These are phyloP conservation scores for Leptomonas seymouri DNA, from an alignment of 208 protist genomes.

Conservation along the genomic window DNA sequence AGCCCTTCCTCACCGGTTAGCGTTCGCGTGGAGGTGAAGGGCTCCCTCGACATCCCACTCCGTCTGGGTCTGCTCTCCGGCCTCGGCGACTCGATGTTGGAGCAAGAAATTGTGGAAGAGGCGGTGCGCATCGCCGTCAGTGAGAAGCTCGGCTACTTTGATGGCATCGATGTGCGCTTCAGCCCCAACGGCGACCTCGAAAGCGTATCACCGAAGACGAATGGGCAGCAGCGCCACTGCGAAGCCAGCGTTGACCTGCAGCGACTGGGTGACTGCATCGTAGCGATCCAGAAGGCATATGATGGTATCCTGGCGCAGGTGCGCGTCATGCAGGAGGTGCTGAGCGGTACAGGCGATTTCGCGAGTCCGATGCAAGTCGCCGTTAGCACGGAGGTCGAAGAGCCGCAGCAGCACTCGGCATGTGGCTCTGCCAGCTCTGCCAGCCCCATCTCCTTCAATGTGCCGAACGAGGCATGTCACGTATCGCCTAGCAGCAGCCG, in stretches of 20 bases:
- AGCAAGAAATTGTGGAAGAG: conserved; percentile 72
- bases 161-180: conserved; percentile 44
- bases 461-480: neutral
- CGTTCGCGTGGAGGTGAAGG: conserved; percentile 57
- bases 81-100: conserved; percentile 59
- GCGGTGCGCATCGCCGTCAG: conserved; percentile 59
- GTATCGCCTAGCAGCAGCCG: neutral
- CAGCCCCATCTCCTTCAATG: neutral
- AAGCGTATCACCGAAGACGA: neutral
- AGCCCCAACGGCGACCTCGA: conserved; percentile 26
- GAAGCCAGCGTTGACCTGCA: conserved; percentile 40
- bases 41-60: conserved; percentile 52
- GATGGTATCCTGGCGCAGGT: conserved; percentile 45
- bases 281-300: conserved; percentile 65
- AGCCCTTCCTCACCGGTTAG: neutral
- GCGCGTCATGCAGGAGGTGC: conserved; percentile 44
- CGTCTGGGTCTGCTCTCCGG: conserved; percentile 49
- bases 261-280: conserved; percentile 52
- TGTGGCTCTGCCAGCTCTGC: conserved; percentile 5
- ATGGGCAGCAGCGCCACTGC: conserved; percentile 16
- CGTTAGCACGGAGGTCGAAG: neutral
- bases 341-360: conserved; percentile 11
- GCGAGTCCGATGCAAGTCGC: neutral
- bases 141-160: conserved; percentile 77
- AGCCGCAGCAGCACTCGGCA: conserved; percentile 5